phyloP scores from a whole-genome alignment of 441 rosid genomes.

The Lepidium campestre region DNA sequence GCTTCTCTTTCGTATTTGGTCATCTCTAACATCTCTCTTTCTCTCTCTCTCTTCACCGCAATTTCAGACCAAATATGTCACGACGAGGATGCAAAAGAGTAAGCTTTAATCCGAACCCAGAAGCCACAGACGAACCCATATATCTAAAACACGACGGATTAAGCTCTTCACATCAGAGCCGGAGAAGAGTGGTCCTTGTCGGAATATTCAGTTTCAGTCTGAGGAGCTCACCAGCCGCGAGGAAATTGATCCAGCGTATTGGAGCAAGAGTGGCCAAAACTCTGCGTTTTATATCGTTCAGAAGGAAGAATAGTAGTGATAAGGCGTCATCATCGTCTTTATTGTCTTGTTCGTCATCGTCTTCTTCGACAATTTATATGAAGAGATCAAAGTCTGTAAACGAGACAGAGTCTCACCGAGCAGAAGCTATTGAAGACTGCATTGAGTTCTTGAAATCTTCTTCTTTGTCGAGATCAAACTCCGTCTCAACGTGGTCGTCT shows the following conservation, averaged over 20 bases:
- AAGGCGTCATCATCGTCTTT: slow-evolving; percentile 18
- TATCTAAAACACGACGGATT: slow-evolving; percentile 38
- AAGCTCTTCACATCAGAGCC: slow-evolving; percentile 24
- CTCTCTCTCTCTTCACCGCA: background rate
- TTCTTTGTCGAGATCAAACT: slow-evolving; percentile 66
- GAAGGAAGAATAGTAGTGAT: slow-evolving; percentile 30
- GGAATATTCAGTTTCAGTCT: slow-evolving; percentile 46
- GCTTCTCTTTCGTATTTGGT: slow-evolving; percentile 4
- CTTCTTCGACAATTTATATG: slow-evolving; percentile 47
- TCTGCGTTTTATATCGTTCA: slow-evolving; percentile 43
- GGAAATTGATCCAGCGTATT: slow-evolving; percentile 43
- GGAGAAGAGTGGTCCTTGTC: slow-evolving; percentile 31
- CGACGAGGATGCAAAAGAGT: slow-evolving; percentile 49
- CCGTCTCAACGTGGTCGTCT: slow-evolving; percentile 55
- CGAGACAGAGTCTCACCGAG: slow-evolving; percentile 81
- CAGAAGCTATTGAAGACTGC: slow-evolving; percentile 90
- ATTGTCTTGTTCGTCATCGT: slow-evolving; percentile 25
- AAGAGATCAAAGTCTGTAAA: slow-evolving; percentile 66
- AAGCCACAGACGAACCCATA: slow-evolving; percentile 32
- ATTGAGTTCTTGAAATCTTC: slow-evolving; percentile 91
- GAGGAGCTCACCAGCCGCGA: slow-evolving; percentile 38
- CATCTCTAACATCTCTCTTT: background rate
- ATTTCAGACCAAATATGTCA: slow-evolving; percentile 37
- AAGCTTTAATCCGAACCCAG: slow-evolving; percentile 53
- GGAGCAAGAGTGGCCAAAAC: slow-evolving; percentile 57